Percentiles rank a stretch among this genome's conserved stretches.
Evolutionary conservation across 2,329 filamentous ascomycete species (phyloP).

Genomic region (Fusarium sp.): DNA sequence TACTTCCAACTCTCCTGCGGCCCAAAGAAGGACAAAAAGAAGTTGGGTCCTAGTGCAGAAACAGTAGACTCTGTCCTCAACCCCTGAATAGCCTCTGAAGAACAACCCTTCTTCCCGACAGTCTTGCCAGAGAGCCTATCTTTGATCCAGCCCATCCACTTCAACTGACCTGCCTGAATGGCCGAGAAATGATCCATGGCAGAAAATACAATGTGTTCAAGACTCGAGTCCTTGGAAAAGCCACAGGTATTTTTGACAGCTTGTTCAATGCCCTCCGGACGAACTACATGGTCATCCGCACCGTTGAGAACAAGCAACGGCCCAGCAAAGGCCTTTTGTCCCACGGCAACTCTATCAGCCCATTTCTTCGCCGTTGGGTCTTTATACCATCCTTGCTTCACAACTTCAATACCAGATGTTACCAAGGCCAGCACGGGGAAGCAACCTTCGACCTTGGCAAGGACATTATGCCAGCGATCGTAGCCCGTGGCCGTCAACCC

Average conservation of each 20-base stretch:
- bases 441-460: conserved; percentile 23
- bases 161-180: conserved; percentile 30
- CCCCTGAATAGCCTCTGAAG: not conserved
- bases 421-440: conserved; percentile 18
- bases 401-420: conserved; percentile 5
- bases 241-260: conserved; percentile 9
- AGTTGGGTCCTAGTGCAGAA: conserved; percentile 11
- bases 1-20: conserved; percentile 15
- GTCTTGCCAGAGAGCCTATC: conserved; percentile 15
- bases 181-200: conserved; percentile 32
- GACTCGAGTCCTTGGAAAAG: not conserved
- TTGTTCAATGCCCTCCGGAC: conserved; percentile 10
- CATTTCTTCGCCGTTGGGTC: conserved; percentile 4
- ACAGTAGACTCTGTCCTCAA: conserved; percentile 15
- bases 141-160: conserved; percentile 35
- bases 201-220: conserved; percentile 1
- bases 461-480: conserved; percentile 32
- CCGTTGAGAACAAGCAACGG: conserved; percentile 7
- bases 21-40: conserved; percentile 23
- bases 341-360: conserved; percentile 10
- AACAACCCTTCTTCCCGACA: conserved; percentile 1
- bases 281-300: conserved; percentile 14
- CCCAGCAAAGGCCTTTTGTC: not conserved
- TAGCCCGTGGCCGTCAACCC: conserved; percentile 20
- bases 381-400: conserved; percentile 4